Evolutionary conservation across 2,329 filamentous ascomycete species (phyloP), one percentile per base, ranked within the genome.

Genomic region (Penicillium janthinellum): DNA sequence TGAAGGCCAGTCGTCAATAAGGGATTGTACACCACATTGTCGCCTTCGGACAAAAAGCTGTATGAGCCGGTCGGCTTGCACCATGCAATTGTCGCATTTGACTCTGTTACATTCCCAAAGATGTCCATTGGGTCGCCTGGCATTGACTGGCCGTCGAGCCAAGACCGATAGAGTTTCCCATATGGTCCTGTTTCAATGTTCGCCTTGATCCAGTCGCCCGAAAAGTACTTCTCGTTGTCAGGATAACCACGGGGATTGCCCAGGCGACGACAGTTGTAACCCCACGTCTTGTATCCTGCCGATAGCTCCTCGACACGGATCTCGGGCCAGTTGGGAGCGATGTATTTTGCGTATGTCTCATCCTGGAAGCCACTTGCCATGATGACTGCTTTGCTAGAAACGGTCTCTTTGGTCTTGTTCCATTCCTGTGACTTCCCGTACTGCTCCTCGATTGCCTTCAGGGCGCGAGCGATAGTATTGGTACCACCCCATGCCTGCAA

Each of bases 401-500:
- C 25, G 1, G 3, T 45, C 4, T 56, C 20, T 38, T 58, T 48
- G 11, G 38, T 56, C 11, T 31, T 22, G 4, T n/a, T 20, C 60
- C 60, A 63, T 5, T 58, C n/a, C 14, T 7, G 12, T 11, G 54
- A 56, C 6, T 14, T 25, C 0, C 41, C 56, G 45, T 58, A 50
- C 10, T 25, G 20, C 34, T 63, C 57, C 37, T 63, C 61, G 10
- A 65, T 63, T 14, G 63, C 61, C 28, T 56, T 59, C 10, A 65
- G 47, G 22, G 63, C 61, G 42, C 59, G 63, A 11, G 59, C 63
- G 10, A 65, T 64, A 4, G 61, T 65, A 35, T 62, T 65, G 38
- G 55, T 62, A n/a, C 63, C 63, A 51, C 63, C 63, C 63, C 61
- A 65, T 17, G 59, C 63, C 41, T 66, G 61, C 38, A 67, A 51